A percentile compares a stretch with the other conserved stretches of the same genome.
phyloP scores from a whole-genome alignment of 164 flowering plant species.

The Sedum album region DNA sequence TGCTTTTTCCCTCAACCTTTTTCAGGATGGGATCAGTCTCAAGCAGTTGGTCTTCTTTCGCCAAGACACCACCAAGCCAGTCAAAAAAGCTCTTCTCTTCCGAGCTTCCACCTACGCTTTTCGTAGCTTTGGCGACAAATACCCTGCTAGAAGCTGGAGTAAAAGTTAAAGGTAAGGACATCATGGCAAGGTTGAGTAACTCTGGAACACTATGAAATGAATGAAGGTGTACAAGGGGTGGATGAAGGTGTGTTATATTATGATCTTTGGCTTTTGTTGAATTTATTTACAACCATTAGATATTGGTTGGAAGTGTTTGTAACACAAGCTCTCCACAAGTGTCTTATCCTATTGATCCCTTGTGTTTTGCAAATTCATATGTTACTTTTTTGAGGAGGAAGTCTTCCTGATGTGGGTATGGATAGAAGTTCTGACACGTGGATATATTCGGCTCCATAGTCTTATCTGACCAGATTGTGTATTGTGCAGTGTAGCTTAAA shows the following conservation, averaged over 20 bases:
- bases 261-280: neutral
- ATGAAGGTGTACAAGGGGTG: neutral
- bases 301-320: conserved; percentile 14
- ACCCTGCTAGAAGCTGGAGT: conserved; percentile 36
- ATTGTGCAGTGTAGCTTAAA: too few relatives aligned
- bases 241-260: neutral
- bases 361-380: neutral
- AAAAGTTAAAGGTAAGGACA: conserved; percentile 36
- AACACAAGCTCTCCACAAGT: conserved; percentile 60
- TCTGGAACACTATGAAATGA: neutral
- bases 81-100: conserved; percentile 65
- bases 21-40: conserved; percentile 85
- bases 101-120: conserved; percentile 33
- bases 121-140: conserved; percentile 49
- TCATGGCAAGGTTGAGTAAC: conserved; percentile 23
- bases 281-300: neutral
- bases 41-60: conserved; percentile 60
- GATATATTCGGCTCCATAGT: neutral
- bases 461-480: neutral
- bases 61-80: conserved; percentile 47
- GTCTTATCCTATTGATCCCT: conserved; percentile 31
- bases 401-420: neutral
- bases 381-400: neutral
- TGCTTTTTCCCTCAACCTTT: conserved; percentile 70
- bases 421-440: neutral